phyloP scores from a whole-genome alignment of 805 yeast genomes.

The Danielia reshetovae region DNA sequence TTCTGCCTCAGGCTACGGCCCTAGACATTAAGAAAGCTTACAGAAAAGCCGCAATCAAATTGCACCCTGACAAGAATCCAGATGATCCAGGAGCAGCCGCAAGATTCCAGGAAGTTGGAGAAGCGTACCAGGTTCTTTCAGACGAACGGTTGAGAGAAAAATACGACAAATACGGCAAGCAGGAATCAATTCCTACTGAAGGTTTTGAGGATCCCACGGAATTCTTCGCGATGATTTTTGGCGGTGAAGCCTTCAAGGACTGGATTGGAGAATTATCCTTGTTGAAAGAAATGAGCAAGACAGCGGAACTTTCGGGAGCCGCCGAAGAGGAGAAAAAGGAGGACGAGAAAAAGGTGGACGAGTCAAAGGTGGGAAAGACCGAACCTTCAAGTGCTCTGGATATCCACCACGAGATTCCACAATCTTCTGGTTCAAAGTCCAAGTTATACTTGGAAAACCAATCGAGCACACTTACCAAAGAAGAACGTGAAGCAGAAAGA shows the following conservation, averaged over 20 bases:
- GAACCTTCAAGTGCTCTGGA: neutral
- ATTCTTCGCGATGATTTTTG: slow-evolving; percentile 69
- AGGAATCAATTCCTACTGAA: slow-evolving; percentile 63
- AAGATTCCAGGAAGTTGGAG: slow-evolving; percentile 46
- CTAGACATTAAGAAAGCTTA: slow-evolving; percentile 44
- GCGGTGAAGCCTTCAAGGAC: slow-evolving; percentile 83
- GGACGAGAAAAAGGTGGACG: slow-evolving; percentile 33
- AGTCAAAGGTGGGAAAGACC: slow-evolving; percentile 8
- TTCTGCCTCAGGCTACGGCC: slow-evolving; percentile 35
- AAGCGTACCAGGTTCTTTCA: slow-evolving; percentile 76
- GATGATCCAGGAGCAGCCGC: slow-evolving; percentile 43
- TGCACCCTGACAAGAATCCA: slow-evolving; percentile 60
- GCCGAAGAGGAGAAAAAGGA: slow-evolving; percentile 27
- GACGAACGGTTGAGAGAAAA: slow-evolving; percentile 59
- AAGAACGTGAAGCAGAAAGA: slow-evolving; percentile 43
- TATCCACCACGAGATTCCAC: neutral
- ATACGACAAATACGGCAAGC: slow-evolving; percentile 74
- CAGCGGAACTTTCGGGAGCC: slow-evolving; percentile 40
- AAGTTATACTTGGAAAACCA: slow-evolving; percentile 15
- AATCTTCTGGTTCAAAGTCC: neutral
- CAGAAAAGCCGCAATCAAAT: slow-evolving; percentile 79
- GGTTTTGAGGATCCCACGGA: slow-evolving; percentile 68
- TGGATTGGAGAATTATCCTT: slow-evolving; percentile 48
- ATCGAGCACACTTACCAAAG: slow-evolving; percentile 18
- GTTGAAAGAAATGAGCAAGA: slow-evolving; percentile 36